Base-by-base conservation (phyloP, 306 rosid species). In the Vigna radiata region DNA sequence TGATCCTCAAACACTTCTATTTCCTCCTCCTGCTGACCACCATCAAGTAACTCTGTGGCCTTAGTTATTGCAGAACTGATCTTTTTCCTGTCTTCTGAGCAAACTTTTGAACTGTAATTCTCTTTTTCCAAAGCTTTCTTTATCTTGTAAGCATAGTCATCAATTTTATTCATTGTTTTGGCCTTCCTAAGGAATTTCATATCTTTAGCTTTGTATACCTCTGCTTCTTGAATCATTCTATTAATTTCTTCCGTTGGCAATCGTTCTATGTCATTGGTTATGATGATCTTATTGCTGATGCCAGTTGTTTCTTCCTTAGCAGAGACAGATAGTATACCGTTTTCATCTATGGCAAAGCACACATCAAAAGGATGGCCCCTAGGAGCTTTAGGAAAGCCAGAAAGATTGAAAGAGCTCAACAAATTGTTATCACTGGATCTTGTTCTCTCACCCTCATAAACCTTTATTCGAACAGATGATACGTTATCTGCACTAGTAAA, bases 401-500 rank as follows among this genome's bases (percentile, higher is more conserved):
- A 54, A 54, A 19, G 60, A 0, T 0, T 3, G 19, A 54, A 54
- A 3, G 6, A 3, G 19, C 60, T 7, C 29, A 19, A 7, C 60
- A 54, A 54, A 54, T 54, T 54, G 60, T 54, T 54, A 1, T 54
- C 60, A 0, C 29, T 54, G 10, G 1, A 1, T 54, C 29, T 54
- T 54, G 0, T 18, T 53, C 59, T 54, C 29, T 54, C 29, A 54
- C 14, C 60, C 29, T 54, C 60, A 4, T 18, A 54, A 18, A 54
- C 15, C 29, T 3, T 0, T 8, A 54, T 9, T 0, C 0, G 0
- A 9, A 19, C 60, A 54, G 2, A 19, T 12, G 27, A 8, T 54
- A 8, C 15, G 29, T 54, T 18, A 54, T 54, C 60, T 0, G 0
- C 0, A 8, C 0, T 2, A 9, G 60, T 19, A 1, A 0, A 3